phyloP scores from a whole-genome alignment of 768 basidiomycete genomes.

The Collybia sp. region DNA sequence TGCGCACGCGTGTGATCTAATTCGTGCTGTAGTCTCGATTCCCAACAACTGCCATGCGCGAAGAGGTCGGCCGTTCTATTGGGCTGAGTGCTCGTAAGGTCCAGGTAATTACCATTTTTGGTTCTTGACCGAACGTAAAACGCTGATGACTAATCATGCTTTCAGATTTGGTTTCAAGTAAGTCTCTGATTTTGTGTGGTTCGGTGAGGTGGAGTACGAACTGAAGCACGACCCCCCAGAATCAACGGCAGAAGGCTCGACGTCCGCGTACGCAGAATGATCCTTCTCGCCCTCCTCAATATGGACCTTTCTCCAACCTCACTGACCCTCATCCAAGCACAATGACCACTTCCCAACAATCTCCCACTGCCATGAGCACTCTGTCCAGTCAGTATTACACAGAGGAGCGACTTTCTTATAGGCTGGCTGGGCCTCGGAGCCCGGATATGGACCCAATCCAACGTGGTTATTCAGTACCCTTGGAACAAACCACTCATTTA shows the following conservation, averaged over 20 bases:
- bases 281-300: constrained; percentile 52
- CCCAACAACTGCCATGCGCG: constrained; percentile 82
- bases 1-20: constrained; percentile 2
- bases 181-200: constrained; percentile 7
- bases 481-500: constrained; percentile 33
- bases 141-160: constrained; percentile 12
- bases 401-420: constrained; percentile 8
- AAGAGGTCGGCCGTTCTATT: constrained; percentile 82
- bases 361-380: neutral
- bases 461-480: constrained; percentile 20
- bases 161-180: constrained; percentile 89
- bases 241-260: constrained; percentile 84
- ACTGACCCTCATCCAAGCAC: constrained; percentile 21
- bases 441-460: constrained; percentile 13
- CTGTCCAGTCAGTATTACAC: constrained; percentile 1
- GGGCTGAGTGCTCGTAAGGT: constrained; percentile 90
- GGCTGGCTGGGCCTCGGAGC: constrained; percentile 4
- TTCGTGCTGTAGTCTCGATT: constrained; percentile 66
- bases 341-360: constrained; percentile 7
- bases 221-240: constrained; percentile 40
- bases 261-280: constrained; percentile 64
- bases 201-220: constrained; percentile 5
- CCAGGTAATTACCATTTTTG: constrained; percentile 49
- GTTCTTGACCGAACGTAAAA: constrained; percentile 6
- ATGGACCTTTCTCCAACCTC: constrained; percentile 53